A percentile compares a stretch with the other conserved stretches of the same genome.
Conservation (phyloP, 192 early-diverging fungal species). For the Backusella luteola region DNA sequence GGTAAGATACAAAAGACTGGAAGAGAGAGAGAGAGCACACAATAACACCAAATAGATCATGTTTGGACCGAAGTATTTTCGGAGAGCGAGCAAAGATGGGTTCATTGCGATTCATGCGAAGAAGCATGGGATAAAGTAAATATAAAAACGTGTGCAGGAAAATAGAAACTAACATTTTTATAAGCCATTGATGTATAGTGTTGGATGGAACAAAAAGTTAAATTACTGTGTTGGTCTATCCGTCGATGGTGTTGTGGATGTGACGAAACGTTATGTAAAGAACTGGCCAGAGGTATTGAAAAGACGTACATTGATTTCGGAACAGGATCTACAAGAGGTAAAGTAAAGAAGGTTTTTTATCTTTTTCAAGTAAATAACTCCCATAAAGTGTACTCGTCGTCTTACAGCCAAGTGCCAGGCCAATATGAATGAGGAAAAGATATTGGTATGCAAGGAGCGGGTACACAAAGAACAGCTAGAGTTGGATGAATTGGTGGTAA, state of each 20-base stretch:
- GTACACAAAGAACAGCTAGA: slow-evolving; percentile 22
- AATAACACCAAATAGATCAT: slow-evolving; percentile 35
- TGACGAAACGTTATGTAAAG: slow-evolving; percentile 47
- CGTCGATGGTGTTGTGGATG: slow-evolving; percentile 45
- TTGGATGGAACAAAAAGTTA: slow-evolving; percentile 52
- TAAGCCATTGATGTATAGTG: slow-evolving; percentile 49
- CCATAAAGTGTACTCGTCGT: neutral
- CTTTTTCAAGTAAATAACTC: neutral
- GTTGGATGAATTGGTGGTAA: slow-evolving; percentile 12
- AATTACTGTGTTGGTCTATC: slow-evolving; percentile 50
- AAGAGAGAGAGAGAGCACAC: neutral
- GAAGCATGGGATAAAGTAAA: slow-evolving; percentile 51
- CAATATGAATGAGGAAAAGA: neutral
- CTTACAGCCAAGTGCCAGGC: neutral
- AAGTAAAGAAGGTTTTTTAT: neutral
- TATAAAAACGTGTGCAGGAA: neutral
- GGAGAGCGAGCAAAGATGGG: slow-evolving; percentile 46
- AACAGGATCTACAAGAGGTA: slow-evolving; percentile 13
- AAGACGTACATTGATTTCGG: slow-evolving; percentile 29
- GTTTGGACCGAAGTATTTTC: slow-evolving; percentile 58
- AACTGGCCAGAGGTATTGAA: slow-evolving; percentile 32
- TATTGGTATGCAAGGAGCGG: neutral
- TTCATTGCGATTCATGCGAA: slow-evolving; percentile 57
- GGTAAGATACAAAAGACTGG: neutral
- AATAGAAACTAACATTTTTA: neutral